Conservation (phyloP, 805 yeast species). For the Pichia ethanolica region DNA sequence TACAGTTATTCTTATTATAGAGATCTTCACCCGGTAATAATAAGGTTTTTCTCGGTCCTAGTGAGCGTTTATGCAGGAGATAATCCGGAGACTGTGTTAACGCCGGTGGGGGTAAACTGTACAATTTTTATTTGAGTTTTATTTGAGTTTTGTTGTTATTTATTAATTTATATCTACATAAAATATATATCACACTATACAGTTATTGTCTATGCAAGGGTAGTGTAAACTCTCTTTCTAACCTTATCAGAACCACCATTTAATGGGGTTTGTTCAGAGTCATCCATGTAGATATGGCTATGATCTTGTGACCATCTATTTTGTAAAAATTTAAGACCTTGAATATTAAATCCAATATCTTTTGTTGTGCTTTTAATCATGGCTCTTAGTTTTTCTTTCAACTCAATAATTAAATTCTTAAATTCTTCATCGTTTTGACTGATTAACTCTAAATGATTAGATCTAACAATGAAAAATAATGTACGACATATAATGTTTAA, state of each 20-base stretch:
- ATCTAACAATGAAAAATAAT: conserved; percentile 63
- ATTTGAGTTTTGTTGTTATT: too few relatives aligned
- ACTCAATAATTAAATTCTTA: conserved; percentile 55
- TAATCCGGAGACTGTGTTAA: too few relatives aligned
- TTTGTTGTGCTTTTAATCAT: conserved; percentile 45
- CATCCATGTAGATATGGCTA: conserved; percentile 65
- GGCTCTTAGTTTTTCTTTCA: conserved; percentile 54
- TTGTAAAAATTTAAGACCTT: conserved; percentile 68
- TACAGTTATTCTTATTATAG: too few relatives aligned
- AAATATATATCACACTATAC: too few relatives aligned
- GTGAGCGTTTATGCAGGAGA: too few relatives aligned
- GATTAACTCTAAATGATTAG: conserved; percentile 74
- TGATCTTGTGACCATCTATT: conserved; percentile 77
- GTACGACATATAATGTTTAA: conserved; percentile 65
- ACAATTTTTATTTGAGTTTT: too few relatives aligned
- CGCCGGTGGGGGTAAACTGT: too few relatives aligned
- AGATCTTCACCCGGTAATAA: too few relatives aligned
- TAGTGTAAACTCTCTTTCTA: conserved; percentile 62
- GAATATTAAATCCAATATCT: conserved; percentile 75
- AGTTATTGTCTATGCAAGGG: conserved; percentile 16
- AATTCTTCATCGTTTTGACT: conserved; percentile 56
- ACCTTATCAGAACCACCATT: conserved; percentile 31
- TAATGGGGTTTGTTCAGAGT: conserved; percentile 37
- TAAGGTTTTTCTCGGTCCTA: too few relatives aligned
- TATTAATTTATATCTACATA: too few relatives aligned